A percentile compares a stretch with the other conserved stretches of the same genome.
Conservation (phyloP, 176 grass and related monocot species). For the Triticum timopheevii region DNA sequence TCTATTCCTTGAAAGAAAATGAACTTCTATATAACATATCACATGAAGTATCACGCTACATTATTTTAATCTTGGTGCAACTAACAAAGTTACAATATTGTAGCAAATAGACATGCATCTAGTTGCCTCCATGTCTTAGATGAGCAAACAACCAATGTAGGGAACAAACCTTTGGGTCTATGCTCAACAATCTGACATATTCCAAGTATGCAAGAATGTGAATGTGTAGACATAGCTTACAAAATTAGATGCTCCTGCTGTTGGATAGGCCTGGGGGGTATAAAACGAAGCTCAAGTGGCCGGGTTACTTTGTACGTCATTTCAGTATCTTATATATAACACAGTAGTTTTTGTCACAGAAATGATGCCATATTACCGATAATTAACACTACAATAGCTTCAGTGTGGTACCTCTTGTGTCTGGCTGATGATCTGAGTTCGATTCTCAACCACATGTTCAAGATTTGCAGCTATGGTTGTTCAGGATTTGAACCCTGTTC, state of each 20-base stretch:
- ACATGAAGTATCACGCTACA: no score
- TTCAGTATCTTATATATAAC: neutral
- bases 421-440: neutral
- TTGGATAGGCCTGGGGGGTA: neutral
- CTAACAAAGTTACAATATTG: neutral
- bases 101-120: neutral
- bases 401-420: neutral
- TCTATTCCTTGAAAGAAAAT: neutral
- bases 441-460: neutral
- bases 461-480: no score
- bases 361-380: neutral
- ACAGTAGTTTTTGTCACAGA: neutral
- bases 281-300: neutral
- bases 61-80: neutral
- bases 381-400: neutral
- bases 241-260: neutral
- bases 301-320: neutral
- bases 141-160: neutral
- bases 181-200: no score
- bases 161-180: neutral
- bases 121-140: no score
- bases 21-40: neutral
- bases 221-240: neutral
- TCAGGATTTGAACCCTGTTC: neutral
- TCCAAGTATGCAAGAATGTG: no score